Base-by-base conservation (phyloP, 345 rosid genomes). In the Moringa oleifera region DNA sequence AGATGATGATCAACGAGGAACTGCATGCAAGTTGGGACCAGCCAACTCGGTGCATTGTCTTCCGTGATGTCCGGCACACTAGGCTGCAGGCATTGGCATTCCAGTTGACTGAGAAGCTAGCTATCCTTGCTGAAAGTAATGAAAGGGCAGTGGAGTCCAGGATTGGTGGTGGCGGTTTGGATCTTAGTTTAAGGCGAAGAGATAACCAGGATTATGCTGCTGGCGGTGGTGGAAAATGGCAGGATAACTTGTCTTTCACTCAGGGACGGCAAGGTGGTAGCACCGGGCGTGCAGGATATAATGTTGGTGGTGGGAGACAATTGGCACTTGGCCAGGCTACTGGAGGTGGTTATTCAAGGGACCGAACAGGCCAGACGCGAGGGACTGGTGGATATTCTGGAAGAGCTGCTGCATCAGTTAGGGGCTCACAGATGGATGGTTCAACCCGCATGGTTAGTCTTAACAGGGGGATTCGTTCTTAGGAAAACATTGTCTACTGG, bases 11-110 rank as follows among this genome's bases (percentile, higher is more conserved):
- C 67, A 82, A 75, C 28, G 89, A 89, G 62, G 91, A 89, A 71
- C 87, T 89, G 23, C 80, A 69, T 23, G 91, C 94, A 33, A 81
- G 81, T 59, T 92, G 96, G 98, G 96, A 92, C 73, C 96, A 92
- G 75, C 92, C 96, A 36, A 85, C 92, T 15, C 71, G 37, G 4
- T 87, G 95, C 61, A 59, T 89, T 10, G 60, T 87, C 73, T 85
- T 92, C 90, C 93, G 81, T n/a, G 83, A 84, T 25, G 83, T 85
- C 20, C 82, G 82, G 76, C 81, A 81, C 62, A 69, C 84, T 23
- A 89, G 86, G 81, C 28, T 89, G 64, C 98, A 92, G 73, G 71
- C 81, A 25, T 69, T 92, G 66, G 90, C 95, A 6, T 92, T 91
- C 84, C 92, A 83, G 67, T 68, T 89, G 64, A 83, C 89, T 0